Evolutionary conservation across 495 filamentous ascomycete genomes (phyloP), one percentile per base, ranked within the genome.

Genomic region (Lentithecium fluviatile): DNA sequence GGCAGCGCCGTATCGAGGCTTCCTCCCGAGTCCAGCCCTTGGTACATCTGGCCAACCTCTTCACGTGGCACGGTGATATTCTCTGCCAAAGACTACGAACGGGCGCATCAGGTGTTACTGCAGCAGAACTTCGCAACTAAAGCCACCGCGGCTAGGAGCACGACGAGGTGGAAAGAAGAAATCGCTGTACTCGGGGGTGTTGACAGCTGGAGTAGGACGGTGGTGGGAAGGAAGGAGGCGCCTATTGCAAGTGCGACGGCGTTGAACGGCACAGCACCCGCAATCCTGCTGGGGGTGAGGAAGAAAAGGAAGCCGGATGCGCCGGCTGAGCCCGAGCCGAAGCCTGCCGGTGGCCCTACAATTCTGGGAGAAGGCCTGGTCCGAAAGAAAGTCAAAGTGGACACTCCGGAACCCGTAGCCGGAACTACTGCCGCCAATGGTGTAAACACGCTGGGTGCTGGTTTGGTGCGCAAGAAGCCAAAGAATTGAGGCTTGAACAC

Each of bases 121-220:
- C 83, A 87, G 23, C 82, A 92, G 13, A 90, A 97, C 70, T 97
- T 97, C 73, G 84, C 84, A 11, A 86, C 83, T 36, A 64, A 85
- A 23, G 79, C 85, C 2, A 80, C 88, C n/a, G 87, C 90, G 5
- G 74, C 74, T 13, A 75, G 77, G 21, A 90, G 88, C 68, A 91
- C 90, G 10, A 76, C 73, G 53, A 81, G 85, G 40, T 97, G 91
- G 88, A 79, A 88, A 20, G 81, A 83, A 26, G 80, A 86, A 49
- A 79, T 85, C 5, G 76, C 76, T 10, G 74, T 75, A 13, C 73
- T 82, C 6, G 80, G 79, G 0, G 82, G 81, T 17, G 62, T 79
- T 54, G 74, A 80, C 43, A 76, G 74, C 51, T 86, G 84, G 78
- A 83, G 84, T 13, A 72, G 79, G 65, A 72, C 72, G 2, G 73